Conservation (phyloP, 495 filamentous ascomycete species). For the Xanthoparmelia taractica region DNA sequence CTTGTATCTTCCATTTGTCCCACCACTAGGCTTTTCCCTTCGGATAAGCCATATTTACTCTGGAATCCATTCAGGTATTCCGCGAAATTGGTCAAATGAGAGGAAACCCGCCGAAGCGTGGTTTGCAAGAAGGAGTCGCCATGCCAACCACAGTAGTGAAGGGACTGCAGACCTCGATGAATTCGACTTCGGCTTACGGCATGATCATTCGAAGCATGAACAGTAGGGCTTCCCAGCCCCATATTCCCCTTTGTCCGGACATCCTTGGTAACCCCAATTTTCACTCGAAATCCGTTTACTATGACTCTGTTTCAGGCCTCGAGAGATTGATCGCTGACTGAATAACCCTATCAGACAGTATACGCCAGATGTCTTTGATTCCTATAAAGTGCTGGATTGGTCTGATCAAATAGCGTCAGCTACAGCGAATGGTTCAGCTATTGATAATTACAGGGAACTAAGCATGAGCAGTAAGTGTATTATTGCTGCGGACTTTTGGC, state of each 20-base stretch:
- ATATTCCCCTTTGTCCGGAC: background rate
- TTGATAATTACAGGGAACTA: slow-evolving; percentile 20
- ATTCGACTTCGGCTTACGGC: slow-evolving; percentile 52
- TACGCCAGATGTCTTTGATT: slow-evolving; percentile 46
- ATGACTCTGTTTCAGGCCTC: background rate
- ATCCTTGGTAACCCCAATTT: background rate
- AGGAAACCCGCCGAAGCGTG: slow-evolving; percentile 48
- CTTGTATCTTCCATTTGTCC: background rate
- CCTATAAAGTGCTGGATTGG: slow-evolving; percentile 25
- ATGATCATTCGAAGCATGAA: slow-evolving; percentile 60
- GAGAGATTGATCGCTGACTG: background rate
- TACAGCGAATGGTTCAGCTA: slow-evolving; percentile 10
- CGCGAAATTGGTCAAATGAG: slow-evolving; percentile 21
- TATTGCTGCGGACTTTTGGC: background rate
- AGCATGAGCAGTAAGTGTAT: slow-evolving; percentile 25
- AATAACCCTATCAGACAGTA: slow-evolving; percentile 37
- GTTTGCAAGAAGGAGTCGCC: slow-evolving; percentile 58
- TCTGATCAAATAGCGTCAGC: slow-evolving; percentile 12
- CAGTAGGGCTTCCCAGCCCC: slow-evolving; percentile 19
- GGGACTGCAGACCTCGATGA: slow-evolving; percentile 61
- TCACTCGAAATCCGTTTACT: background rate
- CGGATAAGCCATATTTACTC: background rate
- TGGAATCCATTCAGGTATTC: background rate
- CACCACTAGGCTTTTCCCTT: background rate
- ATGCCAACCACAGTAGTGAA: slow-evolving; percentile 43